Conservation (phyloP, 108 stramenopile genomes). For the Pseudonitzschia multistriata region DNA sequence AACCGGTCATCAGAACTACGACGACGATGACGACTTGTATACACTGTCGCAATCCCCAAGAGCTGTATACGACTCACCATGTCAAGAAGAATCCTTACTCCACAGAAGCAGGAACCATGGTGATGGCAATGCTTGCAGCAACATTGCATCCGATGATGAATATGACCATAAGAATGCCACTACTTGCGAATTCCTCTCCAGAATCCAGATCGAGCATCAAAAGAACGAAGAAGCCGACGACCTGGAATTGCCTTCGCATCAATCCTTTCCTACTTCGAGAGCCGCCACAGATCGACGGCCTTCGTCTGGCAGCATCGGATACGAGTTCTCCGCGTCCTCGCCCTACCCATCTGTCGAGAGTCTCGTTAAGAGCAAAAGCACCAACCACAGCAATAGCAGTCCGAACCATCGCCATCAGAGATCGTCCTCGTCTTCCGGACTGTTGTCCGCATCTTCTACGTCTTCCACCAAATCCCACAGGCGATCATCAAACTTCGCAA, state of each 20-base stretch:
- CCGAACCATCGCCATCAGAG: not conserved
- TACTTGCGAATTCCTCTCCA: not conserved
- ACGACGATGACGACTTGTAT: slow-evolving; percentile 4
- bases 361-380: not conserved
- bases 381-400: not conserved
- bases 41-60: slow-evolving; percentile 1
- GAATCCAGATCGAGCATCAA: not conserved
- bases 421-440: not conserved
- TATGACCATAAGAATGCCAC: not conserved
- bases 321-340: no score
- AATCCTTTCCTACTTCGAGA: not conserved
- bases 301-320: no score
- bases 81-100: not conserved
- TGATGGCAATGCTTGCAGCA: no score
- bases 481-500: slow-evolving; percentile 10
- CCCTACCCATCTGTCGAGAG: not conserved
- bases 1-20: not conserved
- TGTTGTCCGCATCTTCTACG: not conserved
- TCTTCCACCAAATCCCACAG: not conserved
- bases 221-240: slow-evolving; percentile 1
- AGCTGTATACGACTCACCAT: not conserved
- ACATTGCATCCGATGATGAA: not conserved
- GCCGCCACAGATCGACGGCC: no score
- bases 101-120: not conserved
- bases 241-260: no score